Evolutionary conservation across 805 yeast genomes (phyloP).

Genomic region (Suhomyces faveliae): DNA sequence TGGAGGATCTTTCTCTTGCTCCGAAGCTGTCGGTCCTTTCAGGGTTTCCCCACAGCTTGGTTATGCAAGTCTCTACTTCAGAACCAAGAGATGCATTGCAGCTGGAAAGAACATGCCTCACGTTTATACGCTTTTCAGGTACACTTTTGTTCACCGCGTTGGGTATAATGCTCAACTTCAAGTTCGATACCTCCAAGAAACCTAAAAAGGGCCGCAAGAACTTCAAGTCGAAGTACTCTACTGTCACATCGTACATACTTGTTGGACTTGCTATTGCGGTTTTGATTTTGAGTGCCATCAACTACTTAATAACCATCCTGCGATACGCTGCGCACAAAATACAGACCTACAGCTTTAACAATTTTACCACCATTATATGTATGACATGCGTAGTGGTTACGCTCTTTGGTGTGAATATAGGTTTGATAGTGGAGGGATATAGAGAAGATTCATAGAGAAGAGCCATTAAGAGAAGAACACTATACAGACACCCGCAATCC

Average conservation of each 20-base stretch:
- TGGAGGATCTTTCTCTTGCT: background rate
- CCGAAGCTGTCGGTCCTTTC: background rate
- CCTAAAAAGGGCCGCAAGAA: background rate
- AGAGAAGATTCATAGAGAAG: background rate
- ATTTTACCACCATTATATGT: constrained; percentile 30
- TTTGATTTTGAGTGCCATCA: constrained; percentile 37
- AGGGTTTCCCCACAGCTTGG: constrained; percentile 21
- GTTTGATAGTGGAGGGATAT: constrained; percentile 15
- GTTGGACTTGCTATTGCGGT: constrained; percentile 38
- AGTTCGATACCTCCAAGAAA: constrained; percentile 33
- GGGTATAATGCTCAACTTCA: constrained; percentile 46
- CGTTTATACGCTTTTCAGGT: constrained; percentile 47
- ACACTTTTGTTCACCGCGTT: constrained; percentile 47
- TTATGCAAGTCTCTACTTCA: constrained; percentile 37
- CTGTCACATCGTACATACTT: constrained; percentile 29
- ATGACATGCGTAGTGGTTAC: constrained; percentile 34
- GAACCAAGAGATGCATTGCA: constrained; percentile 57
- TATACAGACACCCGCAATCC: too few relatives aligned
- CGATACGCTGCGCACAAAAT: constrained; percentile 44
- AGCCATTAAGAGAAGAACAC: background rate
- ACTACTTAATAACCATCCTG: constrained; percentile 45
- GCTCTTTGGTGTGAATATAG: constrained; percentile 34
- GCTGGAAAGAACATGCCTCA: constrained; percentile 51
- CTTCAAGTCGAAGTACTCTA: constrained; percentile 2
- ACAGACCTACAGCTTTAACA: constrained; percentile 32